Evolutionary conservation across 192 early-diverging fungal genomes (phyloP).

Genomic region (Ambispora gerdemannii): DNA sequence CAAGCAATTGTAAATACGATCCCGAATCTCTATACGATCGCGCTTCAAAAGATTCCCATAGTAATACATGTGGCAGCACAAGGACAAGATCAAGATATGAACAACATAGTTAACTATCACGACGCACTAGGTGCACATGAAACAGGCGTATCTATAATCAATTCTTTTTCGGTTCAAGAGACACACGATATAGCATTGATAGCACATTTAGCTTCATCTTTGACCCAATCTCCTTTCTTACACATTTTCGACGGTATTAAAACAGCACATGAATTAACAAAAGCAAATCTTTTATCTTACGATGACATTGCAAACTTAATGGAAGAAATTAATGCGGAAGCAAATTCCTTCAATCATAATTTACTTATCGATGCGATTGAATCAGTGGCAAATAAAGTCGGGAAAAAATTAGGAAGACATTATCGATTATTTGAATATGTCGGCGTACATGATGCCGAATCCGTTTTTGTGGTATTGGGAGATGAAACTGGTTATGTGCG

Average conservation of each 20-base stretch:
- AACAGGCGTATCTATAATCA: constrained; percentile 74
- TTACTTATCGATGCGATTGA: constrained; percentile 30
- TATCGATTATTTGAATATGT: constrained; percentile 83
- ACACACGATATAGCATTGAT: constrained; percentile 87
- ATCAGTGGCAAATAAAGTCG: constrained; percentile 33
- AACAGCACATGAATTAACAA: constrained; percentile 49
- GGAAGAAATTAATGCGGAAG: constrained; percentile 26
- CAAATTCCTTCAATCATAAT: constrained; percentile 19
- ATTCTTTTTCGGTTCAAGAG: constrained; percentile 78
- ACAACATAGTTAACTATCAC: constrained; percentile 56
- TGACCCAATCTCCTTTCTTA: constrained; percentile 65
- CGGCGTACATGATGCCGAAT: constrained; percentile 67
- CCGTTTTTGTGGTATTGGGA: constrained; percentile 78
- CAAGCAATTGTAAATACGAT: constrained; percentile 78
- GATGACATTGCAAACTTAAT: constrained; percentile 47
- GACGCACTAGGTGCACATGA: constrained; percentile 74
- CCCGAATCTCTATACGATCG: constrained; percentile 76
- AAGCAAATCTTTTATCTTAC: constrained; percentile 54
- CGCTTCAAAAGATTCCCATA: constrained; percentile 54
- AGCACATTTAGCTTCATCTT: constrained; percentile 72
- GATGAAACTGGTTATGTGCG: constrained; percentile 51
- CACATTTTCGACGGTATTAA: constrained; percentile 77
- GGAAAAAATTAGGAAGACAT: constrained; percentile 47
- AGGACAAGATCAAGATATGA: constrained; percentile 58
- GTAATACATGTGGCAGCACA: constrained; percentile 84